These are phyloP conservation scores for Penicillium sp. DNA, from an alignment of 2,329 filamentous ascomycete species.

Conservation along the genomic window DNA sequence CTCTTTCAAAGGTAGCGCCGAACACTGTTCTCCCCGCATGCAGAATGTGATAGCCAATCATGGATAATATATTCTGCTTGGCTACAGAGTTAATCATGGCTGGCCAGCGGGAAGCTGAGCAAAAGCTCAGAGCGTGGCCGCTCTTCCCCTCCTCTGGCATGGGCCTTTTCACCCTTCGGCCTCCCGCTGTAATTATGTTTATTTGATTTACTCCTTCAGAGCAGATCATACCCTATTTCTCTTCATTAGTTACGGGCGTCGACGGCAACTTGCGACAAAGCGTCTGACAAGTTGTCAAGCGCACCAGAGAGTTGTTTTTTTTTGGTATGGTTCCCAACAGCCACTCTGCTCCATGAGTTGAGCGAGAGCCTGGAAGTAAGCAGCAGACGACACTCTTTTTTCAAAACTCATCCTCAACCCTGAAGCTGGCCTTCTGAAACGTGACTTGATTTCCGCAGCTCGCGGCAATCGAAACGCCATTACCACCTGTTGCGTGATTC, in stretches of 20 bases:
- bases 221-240: constrained; percentile 14
- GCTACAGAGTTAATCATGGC: constrained; percentile 6
- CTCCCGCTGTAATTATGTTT: constrained; percentile 8
- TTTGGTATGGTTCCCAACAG: constrained; percentile 9
- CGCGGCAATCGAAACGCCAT: neutral
- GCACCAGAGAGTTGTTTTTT: neutral
- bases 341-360: constrained; percentile 12
- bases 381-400: neutral
- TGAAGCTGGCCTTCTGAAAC: constrained; percentile 14
- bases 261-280: constrained; percentile 1
- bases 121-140: constrained; percentile 11
- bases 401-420: neutral
- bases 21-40: constrained; percentile 17
- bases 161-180: constrained; percentile 9
- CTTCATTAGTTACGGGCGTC: neutral
- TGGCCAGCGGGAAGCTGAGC: constrained; percentile 15
- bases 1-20: neutral
- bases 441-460: neutral
- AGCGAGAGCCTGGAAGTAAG: constrained; percentile 4
- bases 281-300: constrained; percentile 3
- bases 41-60: constrained; percentile 22
- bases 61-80: neutral
- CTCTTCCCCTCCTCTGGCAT: constrained; percentile 16
- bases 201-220: constrained; percentile 9
- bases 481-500: neutral